Evolutionary conservation across 257 asterid species (phyloP), one percentile per base, ranked within the genome.

Genomic region (Penstemon barbatus): DNA sequence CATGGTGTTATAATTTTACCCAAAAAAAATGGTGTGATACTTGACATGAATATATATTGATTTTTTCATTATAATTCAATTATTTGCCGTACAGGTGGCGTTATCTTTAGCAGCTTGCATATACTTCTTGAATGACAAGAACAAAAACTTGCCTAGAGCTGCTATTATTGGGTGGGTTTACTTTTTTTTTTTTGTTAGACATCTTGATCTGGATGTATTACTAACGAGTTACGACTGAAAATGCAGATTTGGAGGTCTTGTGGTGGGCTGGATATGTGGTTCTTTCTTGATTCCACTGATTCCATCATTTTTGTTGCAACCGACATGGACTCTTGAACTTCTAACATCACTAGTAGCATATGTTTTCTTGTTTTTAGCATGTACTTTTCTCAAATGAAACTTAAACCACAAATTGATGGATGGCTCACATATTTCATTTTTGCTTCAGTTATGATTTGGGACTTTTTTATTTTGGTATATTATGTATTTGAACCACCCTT

Each of bases 71-170:
- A 6, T 7, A 3, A 11, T 39, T 52, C 18, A 37, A 41, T 60
- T 50, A 62, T 41, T 55, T 38, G 59, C 54, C 75, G 61, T 63
- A 61, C 85, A 91, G 97, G 96, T 94, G 52, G 99, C 99, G 18
- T 71, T 94, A 69, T 94, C 97, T 71, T 78, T 94, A 73, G 96
- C 82, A 63, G 99, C 96, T 65, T 94, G 97, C 90, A 79, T 94
- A 74, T 94, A 87, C 84, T 94, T 91, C 87, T 92, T 93, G 61
- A 87, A 90, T 70, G 99, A 90, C 89, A 94, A 94, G 85, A 91
- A 81, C 80, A 89, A 94, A 78, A 94, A 87, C 80, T 42, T 94
- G 76, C 75, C 81, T 75, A 83, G 99, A 83, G 89, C 97, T 72
- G 78, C 89, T 69, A 74, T 87, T 73, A 89, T 90, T 7, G 99